Evolutionary conservation across 176 grass and related monocot genomes (phyloP).

Genomic region (Bothriochloa decipiens): DNA sequence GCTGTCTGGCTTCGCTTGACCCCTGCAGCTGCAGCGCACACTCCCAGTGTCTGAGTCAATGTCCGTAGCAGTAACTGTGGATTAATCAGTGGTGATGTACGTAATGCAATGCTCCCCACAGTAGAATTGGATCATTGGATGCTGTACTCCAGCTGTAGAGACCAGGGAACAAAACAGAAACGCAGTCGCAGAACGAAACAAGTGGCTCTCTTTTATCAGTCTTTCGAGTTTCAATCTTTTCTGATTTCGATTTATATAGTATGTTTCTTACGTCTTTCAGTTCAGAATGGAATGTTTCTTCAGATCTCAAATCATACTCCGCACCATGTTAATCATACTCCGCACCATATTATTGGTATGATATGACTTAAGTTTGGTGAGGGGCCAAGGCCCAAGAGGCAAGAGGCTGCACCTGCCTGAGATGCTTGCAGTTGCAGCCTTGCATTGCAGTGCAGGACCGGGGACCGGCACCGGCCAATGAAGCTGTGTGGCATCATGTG

Average conservation of each 20-base stretch:
- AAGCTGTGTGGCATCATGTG: background rate
- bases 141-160: background rate
- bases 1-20: background rate
- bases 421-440: constrained; percentile 15
- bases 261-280: constrained; percentile 10
- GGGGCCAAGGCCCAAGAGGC: no score
- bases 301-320: background rate
- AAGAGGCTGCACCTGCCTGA: background rate
- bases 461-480: background rate
- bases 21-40: background rate
- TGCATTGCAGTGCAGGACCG: background rate
- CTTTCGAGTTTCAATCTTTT: background rate
- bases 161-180: constrained; percentile 13
- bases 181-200: background rate
- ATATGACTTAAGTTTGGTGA: background rate
- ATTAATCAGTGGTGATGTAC: background rate
- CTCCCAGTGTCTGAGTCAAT: background rate
- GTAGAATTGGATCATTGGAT: background rate
- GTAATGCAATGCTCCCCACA: background rate
- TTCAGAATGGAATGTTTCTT: constrained; percentile 25
- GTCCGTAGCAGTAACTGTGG: background rate
- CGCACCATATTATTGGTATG: no score
- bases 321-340: no score
- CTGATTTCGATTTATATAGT: background rate
- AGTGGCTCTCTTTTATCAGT: background rate